A percentile compares a stretch with the other conserved stretches of the same genome.
Evolutionary conservation across 257 asterid genomes (phyloP).

Genomic region (Eucommia ulmoides): DNA sequence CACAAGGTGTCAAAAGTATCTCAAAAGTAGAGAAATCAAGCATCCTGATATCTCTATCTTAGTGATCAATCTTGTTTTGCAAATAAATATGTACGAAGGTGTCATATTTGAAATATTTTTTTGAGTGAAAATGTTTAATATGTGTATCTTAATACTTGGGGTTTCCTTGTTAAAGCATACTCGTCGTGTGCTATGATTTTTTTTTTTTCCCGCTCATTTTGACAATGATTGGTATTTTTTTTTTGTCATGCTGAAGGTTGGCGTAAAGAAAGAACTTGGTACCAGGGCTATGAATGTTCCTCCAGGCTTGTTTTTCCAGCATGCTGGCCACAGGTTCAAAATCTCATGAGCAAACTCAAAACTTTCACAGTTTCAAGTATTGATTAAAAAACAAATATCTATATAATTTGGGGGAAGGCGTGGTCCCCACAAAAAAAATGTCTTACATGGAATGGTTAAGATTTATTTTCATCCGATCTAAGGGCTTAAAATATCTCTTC

Average conservation of each 20-base stretch:
- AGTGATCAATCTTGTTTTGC: neutral
- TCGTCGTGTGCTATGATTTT: neutral
- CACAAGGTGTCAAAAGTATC: too few species aligned
- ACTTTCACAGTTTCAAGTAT: too few species aligned
- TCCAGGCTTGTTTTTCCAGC: constrained; percentile 91
- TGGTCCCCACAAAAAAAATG: too few species aligned
- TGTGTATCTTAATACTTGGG: neutral
- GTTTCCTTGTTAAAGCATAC: neutral
- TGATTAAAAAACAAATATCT: too few species aligned
- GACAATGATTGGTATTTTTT: neutral
- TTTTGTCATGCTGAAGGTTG: constrained; percentile 39
- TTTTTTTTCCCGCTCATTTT: neutral
- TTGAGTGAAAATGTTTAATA: neutral
- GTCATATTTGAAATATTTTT: neutral
- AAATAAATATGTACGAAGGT: neutral
- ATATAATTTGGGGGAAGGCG: too few species aligned
- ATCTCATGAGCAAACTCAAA: too few species aligned
- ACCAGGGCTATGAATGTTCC: constrained; percentile 41
- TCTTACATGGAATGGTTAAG: too few species aligned
- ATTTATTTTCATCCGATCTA: too few species aligned
- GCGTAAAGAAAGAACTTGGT: constrained; percentile 46
- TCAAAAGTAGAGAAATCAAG: too few species aligned
- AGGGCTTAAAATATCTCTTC: too few species aligned
- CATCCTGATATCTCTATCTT: too few species aligned
- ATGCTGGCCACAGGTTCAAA: constrained; percentile 95